Conservation (phyloP, 306 rosid species). For the Cucumis melo region DNA sequence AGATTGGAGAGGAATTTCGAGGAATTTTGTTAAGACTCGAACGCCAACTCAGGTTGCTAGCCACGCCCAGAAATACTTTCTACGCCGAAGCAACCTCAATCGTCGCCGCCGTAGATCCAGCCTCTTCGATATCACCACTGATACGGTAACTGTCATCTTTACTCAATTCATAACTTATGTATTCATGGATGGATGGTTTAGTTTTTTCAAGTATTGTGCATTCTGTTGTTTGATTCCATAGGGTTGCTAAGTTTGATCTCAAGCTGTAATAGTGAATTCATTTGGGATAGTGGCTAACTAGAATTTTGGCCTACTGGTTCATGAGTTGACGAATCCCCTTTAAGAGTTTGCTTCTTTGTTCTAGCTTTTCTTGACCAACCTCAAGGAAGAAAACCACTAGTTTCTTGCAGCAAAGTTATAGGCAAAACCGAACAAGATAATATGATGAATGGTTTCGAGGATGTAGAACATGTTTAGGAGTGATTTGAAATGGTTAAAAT, state of each 20-base stretch:
- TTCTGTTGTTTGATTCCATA: background rate
- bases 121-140: slow-evolving; percentile 92
- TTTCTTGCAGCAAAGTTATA: background rate
- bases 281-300: background rate
- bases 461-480: background rate
- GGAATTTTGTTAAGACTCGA: slow-evolving; percentile 90
- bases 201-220: background rate
- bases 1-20: slow-evolving; percentile 97
- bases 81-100: slow-evolving; percentile 72
- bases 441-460: background rate
- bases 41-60: slow-evolving; percentile 98
- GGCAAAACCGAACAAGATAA: background rate
- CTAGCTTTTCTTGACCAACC: background rate
- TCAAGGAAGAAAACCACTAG: background rate
- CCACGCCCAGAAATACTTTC: slow-evolving; percentile 95
- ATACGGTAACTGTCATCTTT: slow-evolving; percentile 38
- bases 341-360: background rate
- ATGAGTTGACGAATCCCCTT: background rate
- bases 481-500: no score
- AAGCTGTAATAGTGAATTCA: background rate
- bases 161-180: background rate
- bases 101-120: slow-evolving; percentile 99
- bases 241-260: background rate
- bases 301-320: background rate
- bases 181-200: background rate